Evolutionary conservation across 192 early-diverging fungal genomes (phyloP).

Genomic region (Rhizoclosmatium globosum): DNA sequence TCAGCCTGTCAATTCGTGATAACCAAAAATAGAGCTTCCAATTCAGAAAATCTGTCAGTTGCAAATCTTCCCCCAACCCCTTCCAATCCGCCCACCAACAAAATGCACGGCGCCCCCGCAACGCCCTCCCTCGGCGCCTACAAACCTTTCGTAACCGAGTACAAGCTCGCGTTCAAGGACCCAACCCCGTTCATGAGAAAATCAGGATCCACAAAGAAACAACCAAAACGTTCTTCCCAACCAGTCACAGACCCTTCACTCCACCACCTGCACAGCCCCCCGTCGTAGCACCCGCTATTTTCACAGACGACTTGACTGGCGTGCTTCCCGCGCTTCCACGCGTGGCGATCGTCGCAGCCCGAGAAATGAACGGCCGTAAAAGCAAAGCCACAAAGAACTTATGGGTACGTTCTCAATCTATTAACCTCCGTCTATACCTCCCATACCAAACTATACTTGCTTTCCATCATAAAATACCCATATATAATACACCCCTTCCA

Average conservation of each 20-base stretch:
- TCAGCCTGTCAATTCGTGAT: too few relatives aligned
- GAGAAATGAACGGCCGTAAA: neutral
- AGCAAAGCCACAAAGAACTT: conserved; percentile 11
- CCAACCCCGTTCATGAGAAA: conserved; percentile 30
- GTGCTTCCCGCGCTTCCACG: conserved; percentile 3
- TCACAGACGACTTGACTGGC: neutral
- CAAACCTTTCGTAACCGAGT: conserved; percentile 54
- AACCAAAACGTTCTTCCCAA: neutral
- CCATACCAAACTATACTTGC: too few relatives aligned
- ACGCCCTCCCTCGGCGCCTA: conserved; percentile 70
- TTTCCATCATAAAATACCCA: too few relatives aligned
- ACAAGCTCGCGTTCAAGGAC: conserved; percentile 45
- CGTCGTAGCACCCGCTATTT: too few relatives aligned
- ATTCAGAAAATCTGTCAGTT: too few relatives aligned
- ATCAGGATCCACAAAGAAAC: conserved; percentile 2
- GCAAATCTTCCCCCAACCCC: too few relatives aligned
- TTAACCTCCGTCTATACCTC: too few relatives aligned
- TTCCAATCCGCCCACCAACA: too few relatives aligned
- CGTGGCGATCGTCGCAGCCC: conserved; percentile 11
- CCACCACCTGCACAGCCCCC: too few relatives aligned
- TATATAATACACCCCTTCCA: neutral
- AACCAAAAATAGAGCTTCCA: too few relatives aligned
- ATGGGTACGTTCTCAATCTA: conserved; percentile 19
- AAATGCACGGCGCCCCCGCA: conserved; percentile 65
- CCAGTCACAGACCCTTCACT: neutral